Evolutionary conservation across 192 early-diverging fungal species (phyloP).

Genomic region (Coemansia sp.): DNA sequence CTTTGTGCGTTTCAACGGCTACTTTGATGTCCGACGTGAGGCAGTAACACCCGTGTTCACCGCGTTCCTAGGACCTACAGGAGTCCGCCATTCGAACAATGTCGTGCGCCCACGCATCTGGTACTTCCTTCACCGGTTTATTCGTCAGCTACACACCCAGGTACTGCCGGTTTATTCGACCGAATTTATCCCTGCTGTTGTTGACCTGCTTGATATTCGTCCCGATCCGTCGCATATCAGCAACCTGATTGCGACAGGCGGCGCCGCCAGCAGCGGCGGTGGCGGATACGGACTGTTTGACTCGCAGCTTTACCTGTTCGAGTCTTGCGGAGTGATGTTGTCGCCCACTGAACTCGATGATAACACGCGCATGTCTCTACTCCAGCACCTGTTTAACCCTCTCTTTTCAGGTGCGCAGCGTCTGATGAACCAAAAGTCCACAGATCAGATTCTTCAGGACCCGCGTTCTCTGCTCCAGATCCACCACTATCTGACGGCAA

Average conservation of each 20-base stretch:
- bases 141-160: conserved; percentile 59
- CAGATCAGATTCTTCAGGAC: conserved; percentile 63
- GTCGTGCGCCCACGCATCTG: conserved; percentile 74
- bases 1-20: conserved; percentile 45
- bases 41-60: conserved; percentile 31
- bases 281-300: conserved; percentile 61
- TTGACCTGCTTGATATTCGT: conserved; percentile 69
- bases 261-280: not conserved
- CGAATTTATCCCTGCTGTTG: conserved; percentile 50
- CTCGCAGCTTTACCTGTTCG: conserved; percentile 86
- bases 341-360: conserved; percentile 67
- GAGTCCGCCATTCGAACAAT: conserved; percentile 69
- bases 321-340: conserved; percentile 89
- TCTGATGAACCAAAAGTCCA: conserved; percentile 55
- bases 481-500: conserved; percentile 78
- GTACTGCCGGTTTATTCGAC: conserved; percentile 40
- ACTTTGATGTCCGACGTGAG: conserved; percentile 44
- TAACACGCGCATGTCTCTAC: conserved; percentile 65
- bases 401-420: conserved; percentile 75
- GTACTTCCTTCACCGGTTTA: conserved; percentile 86
- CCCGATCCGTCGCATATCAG: conserved; percentile 54
- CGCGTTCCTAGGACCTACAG: conserved; percentile 51
- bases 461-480: conserved; percentile 68
- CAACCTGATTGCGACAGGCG: conserved; percentile 2
- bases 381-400: conserved; percentile 72